Conservation (phyloP, 2,329 filamentous ascomycete species). For the Fusarium sp. region DNA sequence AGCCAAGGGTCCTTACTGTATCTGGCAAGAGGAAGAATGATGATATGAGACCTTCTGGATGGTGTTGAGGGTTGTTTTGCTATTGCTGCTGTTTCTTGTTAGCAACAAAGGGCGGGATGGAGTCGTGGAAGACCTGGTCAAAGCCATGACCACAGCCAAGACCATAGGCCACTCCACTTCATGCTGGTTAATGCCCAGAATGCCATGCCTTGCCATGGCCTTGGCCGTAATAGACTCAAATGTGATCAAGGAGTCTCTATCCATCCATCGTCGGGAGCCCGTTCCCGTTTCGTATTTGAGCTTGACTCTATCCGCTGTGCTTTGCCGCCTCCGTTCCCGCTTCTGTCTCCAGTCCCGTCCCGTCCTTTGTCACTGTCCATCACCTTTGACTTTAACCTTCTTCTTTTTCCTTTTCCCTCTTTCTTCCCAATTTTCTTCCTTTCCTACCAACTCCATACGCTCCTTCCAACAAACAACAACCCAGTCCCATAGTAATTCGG, state of each 20-base stretch:
- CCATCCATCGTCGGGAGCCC: slow-evolving; percentile 1
- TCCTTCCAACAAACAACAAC: slow-evolving; percentile 28
- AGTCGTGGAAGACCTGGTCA: neutral
- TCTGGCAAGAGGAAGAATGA: slow-evolving; percentile 20
- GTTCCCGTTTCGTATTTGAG: slow-evolving; percentile 39
- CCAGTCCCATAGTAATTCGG: slow-evolving; percentile 5
- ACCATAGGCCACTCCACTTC: slow-evolving; percentile 17
- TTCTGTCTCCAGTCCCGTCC: slow-evolving; percentile 14
- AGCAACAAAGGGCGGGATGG: neutral
- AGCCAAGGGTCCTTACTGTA: slow-evolving; percentile 22
- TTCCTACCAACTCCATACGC: slow-evolving; percentile 22
- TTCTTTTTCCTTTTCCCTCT: slow-evolving; percentile 10
- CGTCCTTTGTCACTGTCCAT: slow-evolving; percentile 8
- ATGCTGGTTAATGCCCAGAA: slow-evolving; percentile 27
- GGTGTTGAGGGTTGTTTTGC: neutral
- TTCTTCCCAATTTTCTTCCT: slow-evolving; percentile 2
- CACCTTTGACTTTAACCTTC: slow-evolving; percentile 11
- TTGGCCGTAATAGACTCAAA: slow-evolving; percentile 29
- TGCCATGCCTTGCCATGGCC: slow-evolving; percentile 9
- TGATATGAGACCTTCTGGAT: neutral
- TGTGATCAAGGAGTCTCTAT: neutral
- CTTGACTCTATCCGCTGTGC: slow-evolving; percentile 23
- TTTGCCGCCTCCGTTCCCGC: slow-evolving; percentile 26
- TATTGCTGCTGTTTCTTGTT: neutral
- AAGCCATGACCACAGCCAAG: slow-evolving; percentile 22